Percentiles rank a stretch among this genome's conserved stretches.
These are phyloP conservation scores for Marasmius oreades DNA, from an alignment of 1,284 basidiomycete species.

Conservation along the genomic window DNA sequence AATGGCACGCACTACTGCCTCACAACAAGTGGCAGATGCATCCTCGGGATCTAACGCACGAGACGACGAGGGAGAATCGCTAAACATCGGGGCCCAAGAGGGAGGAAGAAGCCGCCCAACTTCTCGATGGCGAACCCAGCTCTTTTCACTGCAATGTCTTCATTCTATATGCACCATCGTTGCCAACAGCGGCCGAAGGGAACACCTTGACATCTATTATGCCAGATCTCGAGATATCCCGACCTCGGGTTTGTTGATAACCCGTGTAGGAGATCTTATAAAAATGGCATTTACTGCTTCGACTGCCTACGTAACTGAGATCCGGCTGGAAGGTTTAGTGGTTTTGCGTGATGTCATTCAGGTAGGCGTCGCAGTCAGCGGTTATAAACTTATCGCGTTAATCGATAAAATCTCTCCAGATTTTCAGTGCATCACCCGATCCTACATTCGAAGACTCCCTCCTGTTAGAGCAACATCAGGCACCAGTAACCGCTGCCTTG, in stretches of 20 bases:
- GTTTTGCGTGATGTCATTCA: slow-evolving; percentile 93
- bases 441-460: slow-evolving; percentile 90
- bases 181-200: slow-evolving; percentile 65
- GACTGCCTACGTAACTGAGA: slow-evolving; percentile 93
- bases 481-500: slow-evolving; percentile 96
- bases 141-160: slow-evolving; percentile 91
- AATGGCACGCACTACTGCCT: slow-evolving; percentile 85
- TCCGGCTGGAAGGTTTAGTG: slow-evolving; percentile 88
- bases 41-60: slow-evolving; percentile 54
- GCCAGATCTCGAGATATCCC: slow-evolving; percentile 49
- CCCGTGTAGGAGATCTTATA: slow-evolving; percentile 89
- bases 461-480: slow-evolving; percentile 97
- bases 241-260: slow-evolving; percentile 61
- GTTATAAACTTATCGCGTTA: not conserved
- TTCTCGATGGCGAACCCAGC: slow-evolving; percentile 94
- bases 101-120: slow-evolving; percentile 44
- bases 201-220: slow-evolving; percentile 78
- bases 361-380: slow-evolving; percentile 46
- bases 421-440: slow-evolving; percentile 85
- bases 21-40: slow-evolving; percentile 69
- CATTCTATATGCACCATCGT: slow-evolving; percentile 87
- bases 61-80: slow-evolving; percentile 91
- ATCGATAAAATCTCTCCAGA: slow-evolving; percentile 38
- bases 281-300: slow-evolving; percentile 98
- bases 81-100: slow-evolving; percentile 59